Conservation (phyloP, 108 stramenopile genomes). For the Cyclotella cryptica region DNA sequence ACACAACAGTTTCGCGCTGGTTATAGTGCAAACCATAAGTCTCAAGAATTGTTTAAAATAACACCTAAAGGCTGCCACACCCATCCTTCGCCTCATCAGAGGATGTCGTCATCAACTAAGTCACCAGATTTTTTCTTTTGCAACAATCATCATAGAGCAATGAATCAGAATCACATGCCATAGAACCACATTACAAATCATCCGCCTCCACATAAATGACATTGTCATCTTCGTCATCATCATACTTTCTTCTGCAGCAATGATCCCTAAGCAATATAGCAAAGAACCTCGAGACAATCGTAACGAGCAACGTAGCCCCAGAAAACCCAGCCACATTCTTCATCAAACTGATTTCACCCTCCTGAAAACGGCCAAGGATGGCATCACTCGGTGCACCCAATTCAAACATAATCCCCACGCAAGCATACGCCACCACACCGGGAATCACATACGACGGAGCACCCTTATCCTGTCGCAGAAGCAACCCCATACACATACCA, state of each 20-base stretch:
- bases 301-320: slow-evolving; percentile 20
- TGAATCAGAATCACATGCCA: not conserved
- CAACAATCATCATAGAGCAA: not conserved
- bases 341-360: slow-evolving; percentile 35
- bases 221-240: slow-evolving; percentile 18
- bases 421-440: slow-evolving; percentile 37
- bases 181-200: not conserved
- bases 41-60: too few species aligned
- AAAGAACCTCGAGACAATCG: slow-evolving; percentile 31
- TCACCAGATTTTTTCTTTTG: too few species aligned
- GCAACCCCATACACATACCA: slow-evolving; percentile 43
- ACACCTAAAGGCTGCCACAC: not conserved
- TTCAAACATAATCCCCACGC: slow-evolving; percentile 29
- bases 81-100: not conserved
- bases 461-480: slow-evolving; percentile 40
- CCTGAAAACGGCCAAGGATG: slow-evolving; percentile 26
- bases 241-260: slow-evolving; percentile 8
- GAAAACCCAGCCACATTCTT: slow-evolving; percentile 42
- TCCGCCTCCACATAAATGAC: slow-evolving; percentile 4
- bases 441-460: slow-evolving; percentile 36
- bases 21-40: too few species aligned
- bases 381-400: slow-evolving; percentile 26
- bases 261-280: slow-evolving; percentile 42
- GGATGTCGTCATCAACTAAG: too few species aligned
- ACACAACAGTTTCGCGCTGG: too few species aligned